Conservation (phyloP, 768 basidiomycete species). For the Kwoniella newhampshirensis region DNA sequence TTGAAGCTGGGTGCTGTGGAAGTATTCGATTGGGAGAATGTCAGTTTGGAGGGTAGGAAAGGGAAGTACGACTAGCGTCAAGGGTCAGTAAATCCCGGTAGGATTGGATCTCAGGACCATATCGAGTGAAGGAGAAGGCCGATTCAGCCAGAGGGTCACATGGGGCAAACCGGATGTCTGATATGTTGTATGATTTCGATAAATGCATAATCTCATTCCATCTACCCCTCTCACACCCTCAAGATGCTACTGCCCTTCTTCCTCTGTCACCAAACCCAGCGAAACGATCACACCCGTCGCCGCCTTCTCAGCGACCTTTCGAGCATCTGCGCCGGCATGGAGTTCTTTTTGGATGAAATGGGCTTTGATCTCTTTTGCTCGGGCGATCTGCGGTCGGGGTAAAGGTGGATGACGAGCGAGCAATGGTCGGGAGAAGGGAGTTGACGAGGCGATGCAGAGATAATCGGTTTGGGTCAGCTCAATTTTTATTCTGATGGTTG, state of each 20-base stretch:
- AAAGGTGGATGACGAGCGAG: conserved; percentile 1
- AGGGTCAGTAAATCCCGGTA: no score
- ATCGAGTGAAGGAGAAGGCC: no score
- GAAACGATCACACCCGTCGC: conserved; percentile 73
- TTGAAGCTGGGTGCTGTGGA: background rate
- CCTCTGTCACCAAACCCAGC: conserved; percentile 70
- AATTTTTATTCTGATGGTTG: no score
- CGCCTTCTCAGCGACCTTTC: conserved; percentile 68
- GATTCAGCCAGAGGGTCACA: no score
- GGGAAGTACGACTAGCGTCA: conserved; percentile 36
- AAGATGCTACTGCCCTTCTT: conserved; percentile 47
- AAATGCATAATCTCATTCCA: background rate
- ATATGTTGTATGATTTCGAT: conserved; percentile 1
- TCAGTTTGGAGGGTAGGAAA: conserved; percentile 22
- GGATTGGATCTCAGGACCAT: no score
- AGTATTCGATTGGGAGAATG: conserved; percentile 11
- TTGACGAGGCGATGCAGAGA: no score
- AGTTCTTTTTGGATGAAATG: conserved; percentile 68
- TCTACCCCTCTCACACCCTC: conserved; percentile 13
- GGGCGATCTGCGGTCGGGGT: conserved; percentile 57
- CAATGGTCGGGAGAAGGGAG: background rate
- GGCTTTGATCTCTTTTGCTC: conserved; percentile 69
- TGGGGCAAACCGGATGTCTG: no score
- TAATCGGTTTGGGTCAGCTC: no score
- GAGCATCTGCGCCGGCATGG: conserved; percentile 66